Conservation (phyloP, 164 flowering plant species). For the Macadamia tetraphylla region DNA sequence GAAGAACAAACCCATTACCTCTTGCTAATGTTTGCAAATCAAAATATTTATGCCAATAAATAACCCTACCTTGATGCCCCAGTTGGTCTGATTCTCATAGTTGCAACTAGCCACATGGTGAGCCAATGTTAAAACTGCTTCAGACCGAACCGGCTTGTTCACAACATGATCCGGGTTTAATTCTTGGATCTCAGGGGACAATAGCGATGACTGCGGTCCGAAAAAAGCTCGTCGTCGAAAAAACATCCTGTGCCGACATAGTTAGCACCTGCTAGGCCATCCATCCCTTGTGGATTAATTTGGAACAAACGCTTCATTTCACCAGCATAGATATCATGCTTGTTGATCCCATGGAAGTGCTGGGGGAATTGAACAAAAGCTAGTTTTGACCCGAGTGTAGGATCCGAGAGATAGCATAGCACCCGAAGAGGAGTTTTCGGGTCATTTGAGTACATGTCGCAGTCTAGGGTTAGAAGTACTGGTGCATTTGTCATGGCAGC, state of each 20-base stretch:
- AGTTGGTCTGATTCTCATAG: conserved; percentile 41
- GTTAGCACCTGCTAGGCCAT: conserved; percentile 45
- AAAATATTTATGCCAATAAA: too few species aligned
- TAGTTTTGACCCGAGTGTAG: conserved; percentile 7
- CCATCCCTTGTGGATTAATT: conserved; percentile 48
- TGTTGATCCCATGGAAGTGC: conserved; percentile 34
- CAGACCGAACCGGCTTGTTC: conserved; percentile 18
- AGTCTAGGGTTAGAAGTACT: conserved; percentile 44
- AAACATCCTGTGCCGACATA: conserved; percentile 63
- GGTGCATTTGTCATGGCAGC: conserved; percentile 62
- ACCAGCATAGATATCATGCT: conserved; percentile 39
- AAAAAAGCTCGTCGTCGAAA: conserved; percentile 47
- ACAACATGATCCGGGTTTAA: conserved; percentile 21
- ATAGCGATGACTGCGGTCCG: conserved; percentile 31
- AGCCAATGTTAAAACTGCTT: conserved; percentile 25
- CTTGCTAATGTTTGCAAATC: too few species aligned
- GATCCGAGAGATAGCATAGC: conserved; percentile 34
- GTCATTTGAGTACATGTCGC: conserved; percentile 57
- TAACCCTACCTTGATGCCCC: conserved; percentile 56
- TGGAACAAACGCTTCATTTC: conserved; percentile 27
- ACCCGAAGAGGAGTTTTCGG: conserved; percentile 33
- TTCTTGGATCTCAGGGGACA: conserved; percentile 24
- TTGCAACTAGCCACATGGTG: conserved; percentile 44
- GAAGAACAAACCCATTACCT: too few species aligned
- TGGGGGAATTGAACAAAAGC: conserved; percentile 57